Percentiles rank a stretch among this genome's conserved stretches.
Conservation (phyloP, 2,329 filamentous ascomycete species). For the Epichloe sibirici region DNA sequence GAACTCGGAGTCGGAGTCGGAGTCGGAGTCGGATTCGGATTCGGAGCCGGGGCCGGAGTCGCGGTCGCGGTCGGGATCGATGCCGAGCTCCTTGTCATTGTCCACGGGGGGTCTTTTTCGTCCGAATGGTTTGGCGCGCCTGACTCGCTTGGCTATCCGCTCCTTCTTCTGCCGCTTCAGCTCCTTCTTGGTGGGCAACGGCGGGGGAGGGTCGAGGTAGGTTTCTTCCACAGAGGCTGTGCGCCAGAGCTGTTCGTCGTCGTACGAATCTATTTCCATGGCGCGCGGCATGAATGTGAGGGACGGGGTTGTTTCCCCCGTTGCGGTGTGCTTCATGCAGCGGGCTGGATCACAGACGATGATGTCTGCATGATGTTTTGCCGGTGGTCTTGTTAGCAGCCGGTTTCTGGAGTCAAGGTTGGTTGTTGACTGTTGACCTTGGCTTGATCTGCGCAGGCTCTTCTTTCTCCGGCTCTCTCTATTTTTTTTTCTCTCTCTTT, state of each 20-base stretch:
- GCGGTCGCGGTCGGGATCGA: not conserved
- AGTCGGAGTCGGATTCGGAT: no score
- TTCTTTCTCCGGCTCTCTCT: no score
- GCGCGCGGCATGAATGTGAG: conserved; percentile 14
- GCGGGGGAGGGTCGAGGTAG: conserved; percentile 16
- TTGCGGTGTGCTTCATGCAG: conserved; percentile 13
- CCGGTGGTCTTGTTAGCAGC: not conserved
- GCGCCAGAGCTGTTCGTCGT: no score
- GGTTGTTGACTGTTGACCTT: no score
- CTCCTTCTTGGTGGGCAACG: conserved; percentile 5
- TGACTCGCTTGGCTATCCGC: not conserved
- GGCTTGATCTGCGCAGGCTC: no score
- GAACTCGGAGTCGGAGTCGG: not conserved
- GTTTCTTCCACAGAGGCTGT: conserved; percentile 13
- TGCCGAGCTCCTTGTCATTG: not conserved
- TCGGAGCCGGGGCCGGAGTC: no score
- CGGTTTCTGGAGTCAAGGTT: no score
- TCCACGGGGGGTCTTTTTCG: not conserved
- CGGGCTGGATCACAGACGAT: conserved; percentile 11
- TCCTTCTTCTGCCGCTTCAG: not conserved
- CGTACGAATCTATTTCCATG: no score
- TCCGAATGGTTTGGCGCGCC: not conserved
- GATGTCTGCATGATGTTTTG: not conserved
- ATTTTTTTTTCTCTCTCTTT: no score
- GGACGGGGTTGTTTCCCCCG: conserved; percentile 10